Evolutionary conservation across 2,329 filamentous ascomycete species (phyloP).

Genomic region (Aspergillus luchuensis): DNA sequence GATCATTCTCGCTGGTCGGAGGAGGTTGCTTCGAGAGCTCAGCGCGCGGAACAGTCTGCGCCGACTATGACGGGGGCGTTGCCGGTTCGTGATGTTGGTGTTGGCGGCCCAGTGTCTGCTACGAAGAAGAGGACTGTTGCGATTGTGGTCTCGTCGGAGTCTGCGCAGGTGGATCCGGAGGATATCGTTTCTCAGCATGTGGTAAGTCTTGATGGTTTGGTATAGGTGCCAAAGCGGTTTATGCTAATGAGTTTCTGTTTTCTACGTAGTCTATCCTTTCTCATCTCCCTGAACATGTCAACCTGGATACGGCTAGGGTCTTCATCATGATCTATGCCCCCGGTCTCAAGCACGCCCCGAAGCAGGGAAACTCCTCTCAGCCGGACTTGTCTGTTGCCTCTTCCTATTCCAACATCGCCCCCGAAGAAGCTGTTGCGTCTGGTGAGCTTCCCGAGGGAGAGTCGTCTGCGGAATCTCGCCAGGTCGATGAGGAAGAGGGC

Average conservation of each 20-base stretch:
- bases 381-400: constrained; percentile 68
- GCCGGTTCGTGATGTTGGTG: constrained; percentile 35
- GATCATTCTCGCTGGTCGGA: constrained; percentile 93
- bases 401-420: constrained; percentile 84
- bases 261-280: constrained; percentile 74
- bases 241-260: constrained; percentile 12
- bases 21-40: constrained; percentile 71
- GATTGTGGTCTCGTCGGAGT: constrained; percentile 82
- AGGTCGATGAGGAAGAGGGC: constrained; percentile 47
- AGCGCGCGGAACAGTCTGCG: constrained; percentile 33
- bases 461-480: constrained; percentile 41
- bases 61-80: constrained; percentile 34
- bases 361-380: constrained; percentile 49
- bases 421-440: constrained; percentile 60
- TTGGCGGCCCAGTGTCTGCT: constrained; percentile 30
- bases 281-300: constrained; percentile 76
- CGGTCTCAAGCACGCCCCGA: constrained; percentile 64
- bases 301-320: constrained; percentile 72
- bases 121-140: constrained; percentile 73
- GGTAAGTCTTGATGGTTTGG: constrained; percentile 56
- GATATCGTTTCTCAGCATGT: constrained; percentile 72
- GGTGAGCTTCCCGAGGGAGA: constrained; percentile 53
- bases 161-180: constrained; percentile 58
- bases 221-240: not conserved
- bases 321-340: constrained; percentile 91